Conservation (phyloP, 2,329 filamentous ascomycete genomes). For the Lithohypha guttulata region DNA sequence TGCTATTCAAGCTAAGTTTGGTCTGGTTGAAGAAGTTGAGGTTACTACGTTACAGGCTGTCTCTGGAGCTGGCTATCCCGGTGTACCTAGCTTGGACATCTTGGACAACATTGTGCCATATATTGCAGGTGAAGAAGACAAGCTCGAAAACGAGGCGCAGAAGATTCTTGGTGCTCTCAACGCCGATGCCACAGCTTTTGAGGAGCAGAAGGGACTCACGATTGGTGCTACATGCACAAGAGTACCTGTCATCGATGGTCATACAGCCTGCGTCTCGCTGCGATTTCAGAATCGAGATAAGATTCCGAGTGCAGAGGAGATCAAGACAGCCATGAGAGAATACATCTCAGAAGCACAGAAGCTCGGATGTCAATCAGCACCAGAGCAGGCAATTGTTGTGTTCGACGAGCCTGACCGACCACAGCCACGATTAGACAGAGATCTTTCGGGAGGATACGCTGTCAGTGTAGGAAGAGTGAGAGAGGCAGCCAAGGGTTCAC, state of each 20-base stretch:
- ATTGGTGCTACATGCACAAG: conserved; percentile 86
- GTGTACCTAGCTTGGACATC: conserved; percentile 84
- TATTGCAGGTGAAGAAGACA: conserved; percentile 90
- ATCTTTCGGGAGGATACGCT: conserved; percentile 75
- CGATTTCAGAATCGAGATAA: conserved; percentile 65
- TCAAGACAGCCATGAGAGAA: conserved; percentile 65
- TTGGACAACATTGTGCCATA: conserved; percentile 92
- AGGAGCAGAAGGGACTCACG: conserved; percentile 61
- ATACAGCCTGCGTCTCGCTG: conserved; percentile 87
- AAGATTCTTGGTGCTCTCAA: conserved; percentile 83
- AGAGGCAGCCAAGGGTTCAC: conserved; percentile 66
- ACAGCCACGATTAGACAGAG: conserved; percentile 80
- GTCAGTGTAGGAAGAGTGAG: conserved; percentile 81
- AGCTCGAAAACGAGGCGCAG: conserved; percentile 84
- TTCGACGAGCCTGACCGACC: conserved; percentile 85
- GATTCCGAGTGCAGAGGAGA: conserved; percentile 58
- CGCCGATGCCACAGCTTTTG: conserved; percentile 59
- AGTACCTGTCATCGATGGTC: conserved; percentile 88
- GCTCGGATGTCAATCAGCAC: conserved; percentile 79
- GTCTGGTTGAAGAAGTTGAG: conserved; percentile 62
- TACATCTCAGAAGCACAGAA: conserved; percentile 75
- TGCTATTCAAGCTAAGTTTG: conserved; percentile 76
- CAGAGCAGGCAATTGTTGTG: conserved; percentile 68
- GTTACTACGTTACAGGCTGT: conserved; percentile 94
- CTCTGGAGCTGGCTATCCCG: conserved; percentile 64